phyloP scores from a whole-genome alignment of 768 basidiomycete genomes.

The Amanita molliuscula region DNA sequence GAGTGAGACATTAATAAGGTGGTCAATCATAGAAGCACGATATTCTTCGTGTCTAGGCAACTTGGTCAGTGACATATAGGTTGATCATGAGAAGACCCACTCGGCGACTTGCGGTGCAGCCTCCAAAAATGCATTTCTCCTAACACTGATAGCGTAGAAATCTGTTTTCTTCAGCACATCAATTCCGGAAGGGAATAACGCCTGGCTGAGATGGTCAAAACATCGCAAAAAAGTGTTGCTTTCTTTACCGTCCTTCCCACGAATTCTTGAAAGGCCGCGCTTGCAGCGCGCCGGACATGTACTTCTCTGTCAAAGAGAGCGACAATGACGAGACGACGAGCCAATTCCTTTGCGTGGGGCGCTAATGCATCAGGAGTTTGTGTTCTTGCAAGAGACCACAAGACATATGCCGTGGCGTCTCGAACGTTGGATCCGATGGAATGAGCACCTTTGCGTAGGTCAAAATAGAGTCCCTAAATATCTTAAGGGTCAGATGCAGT shows the following conservation, averaged over 20 bases:
- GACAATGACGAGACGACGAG: constrained; percentile 63
- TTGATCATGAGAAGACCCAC: constrained; percentile 36
- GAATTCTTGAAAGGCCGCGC: constrained; percentile 95
- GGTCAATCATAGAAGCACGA: constrained; percentile 53
- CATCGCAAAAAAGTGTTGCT: neutral
- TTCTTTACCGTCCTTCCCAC: constrained; percentile 82
- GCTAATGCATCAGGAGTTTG: constrained; percentile 48
- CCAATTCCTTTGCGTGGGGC: constrained; percentile 55
- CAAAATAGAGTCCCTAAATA: constrained; percentile 78
- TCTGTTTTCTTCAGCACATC: constrained; percentile 87
- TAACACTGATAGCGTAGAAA: constrained; percentile 86
- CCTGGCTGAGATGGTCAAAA: constrained; percentile 33
- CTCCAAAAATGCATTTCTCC: constrained; percentile 74
- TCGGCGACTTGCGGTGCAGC: constrained; percentile 82
- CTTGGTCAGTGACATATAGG: constrained; percentile 4
- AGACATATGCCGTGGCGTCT: constrained; percentile 87
- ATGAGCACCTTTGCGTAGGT: constrained; percentile 84
- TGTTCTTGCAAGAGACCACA: constrained; percentile 89
- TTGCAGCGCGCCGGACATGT: constrained; percentile 89
- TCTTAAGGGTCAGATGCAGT: neutral
- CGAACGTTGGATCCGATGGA: constrained; percentile 92
- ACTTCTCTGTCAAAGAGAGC: constrained; percentile 90
- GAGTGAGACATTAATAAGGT: constrained; percentile 63
- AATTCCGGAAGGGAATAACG: constrained; percentile 87
- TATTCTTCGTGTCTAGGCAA: constrained; percentile 69